These are phyloP conservation scores for Recurvomyces mirabilis DNA, from an alignment of 495 filamentous ascomycete species.

Conservation along the genomic window DNA sequence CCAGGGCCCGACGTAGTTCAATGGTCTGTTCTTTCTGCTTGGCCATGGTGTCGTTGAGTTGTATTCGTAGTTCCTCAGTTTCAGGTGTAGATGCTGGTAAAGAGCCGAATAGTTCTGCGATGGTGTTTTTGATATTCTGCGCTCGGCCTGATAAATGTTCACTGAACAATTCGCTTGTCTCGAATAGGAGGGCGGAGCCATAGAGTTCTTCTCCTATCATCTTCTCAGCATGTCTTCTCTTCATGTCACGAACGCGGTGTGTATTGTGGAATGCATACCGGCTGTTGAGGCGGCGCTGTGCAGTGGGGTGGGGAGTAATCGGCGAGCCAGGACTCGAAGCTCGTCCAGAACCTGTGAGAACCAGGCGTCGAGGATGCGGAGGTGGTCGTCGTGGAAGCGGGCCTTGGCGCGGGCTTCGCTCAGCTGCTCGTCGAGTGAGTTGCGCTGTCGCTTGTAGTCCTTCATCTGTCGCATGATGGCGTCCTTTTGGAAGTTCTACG, in stretches of 20 bases:
- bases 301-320: constrained; percentile 20
- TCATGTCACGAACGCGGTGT: constrained; percentile 1
- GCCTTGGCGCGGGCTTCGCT: constrained; percentile 65
- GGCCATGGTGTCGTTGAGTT: constrained; percentile 62
- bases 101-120: constrained; percentile 42
- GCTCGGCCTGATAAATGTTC: constrained; percentile 57
- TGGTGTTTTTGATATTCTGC: constrained; percentile 48
- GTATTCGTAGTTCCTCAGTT: constrained; percentile 56
- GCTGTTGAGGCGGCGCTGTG: constrained; percentile 3
- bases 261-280: constrained; percentile 10
- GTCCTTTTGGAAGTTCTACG: constrained; percentile 89
- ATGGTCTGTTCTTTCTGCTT: constrained; percentile 68
- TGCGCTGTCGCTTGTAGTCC: constrained; percentile 86
- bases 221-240: constrained; percentile 16
- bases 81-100: constrained; percentile 44
- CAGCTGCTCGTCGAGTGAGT: constrained; percentile 60
- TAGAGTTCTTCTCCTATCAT: constrained; percentile 33
- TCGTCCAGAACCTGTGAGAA: constrained; percentile 82
- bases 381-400: constrained; percentile 76
- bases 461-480: constrained; percentile 95
- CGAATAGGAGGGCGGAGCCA: constrained; percentile 50
- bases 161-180: constrained; percentile 61
- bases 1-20: constrained; percentile 61
- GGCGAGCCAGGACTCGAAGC: constrained; percentile 52
- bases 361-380: constrained; percentile 83